Evolutionary conservation across 768 basidiomycete species (phyloP).

Genomic region (Hygrophoropsis aurantiaca): DNA sequence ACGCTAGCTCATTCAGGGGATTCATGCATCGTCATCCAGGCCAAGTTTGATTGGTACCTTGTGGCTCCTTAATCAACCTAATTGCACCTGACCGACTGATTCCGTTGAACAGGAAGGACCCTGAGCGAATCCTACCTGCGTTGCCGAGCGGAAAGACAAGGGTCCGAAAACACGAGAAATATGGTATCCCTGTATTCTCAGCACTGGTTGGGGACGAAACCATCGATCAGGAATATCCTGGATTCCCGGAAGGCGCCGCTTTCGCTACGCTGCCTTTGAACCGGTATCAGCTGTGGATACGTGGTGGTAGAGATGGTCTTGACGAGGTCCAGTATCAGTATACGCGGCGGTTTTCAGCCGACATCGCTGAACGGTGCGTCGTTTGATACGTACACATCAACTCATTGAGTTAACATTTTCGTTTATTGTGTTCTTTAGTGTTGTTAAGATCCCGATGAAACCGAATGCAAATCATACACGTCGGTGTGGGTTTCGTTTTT

Average conservation of each 20-base stretch:
- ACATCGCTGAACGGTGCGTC: conserved; percentile 53
- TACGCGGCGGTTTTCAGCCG: conserved; percentile 40
- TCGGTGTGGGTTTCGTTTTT: conserved; percentile 23
- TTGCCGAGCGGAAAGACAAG: conserved; percentile 36
- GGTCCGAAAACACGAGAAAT: conserved; percentile 30
- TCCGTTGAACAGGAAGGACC: conserved; percentile 49
- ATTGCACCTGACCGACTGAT: conserved; percentile 2
- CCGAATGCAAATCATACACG: conserved; percentile 52
- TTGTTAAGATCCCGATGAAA: conserved; percentile 53
- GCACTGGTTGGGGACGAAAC: conserved; percentile 28
- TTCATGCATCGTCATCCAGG: conserved; percentile 35
- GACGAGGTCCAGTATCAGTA: conserved; percentile 55
- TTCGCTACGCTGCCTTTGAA: conserved; percentile 47
- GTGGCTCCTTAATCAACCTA: too few relatives aligned
- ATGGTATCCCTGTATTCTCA: conserved; percentile 46
- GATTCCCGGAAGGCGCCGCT: conserved; percentile 42
- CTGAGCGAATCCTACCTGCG: conserved; percentile 40
- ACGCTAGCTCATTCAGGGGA: too few relatives aligned
- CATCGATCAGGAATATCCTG: conserved; percentile 31
- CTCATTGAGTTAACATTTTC: too few relatives aligned
- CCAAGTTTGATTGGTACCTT: conserved; percentile 73
- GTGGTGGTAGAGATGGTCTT: conserved; percentile 20
- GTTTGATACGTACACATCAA: too few relatives aligned
- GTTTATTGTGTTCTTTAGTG: conserved; percentile 31
- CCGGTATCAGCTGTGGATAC: conserved; percentile 42